Evolutionary conservation across 2,329 filamentous ascomycete genomes (phyloP), one percentile per base, ranked within the genome.

Genomic region (Alternaria infectoria): DNA sequence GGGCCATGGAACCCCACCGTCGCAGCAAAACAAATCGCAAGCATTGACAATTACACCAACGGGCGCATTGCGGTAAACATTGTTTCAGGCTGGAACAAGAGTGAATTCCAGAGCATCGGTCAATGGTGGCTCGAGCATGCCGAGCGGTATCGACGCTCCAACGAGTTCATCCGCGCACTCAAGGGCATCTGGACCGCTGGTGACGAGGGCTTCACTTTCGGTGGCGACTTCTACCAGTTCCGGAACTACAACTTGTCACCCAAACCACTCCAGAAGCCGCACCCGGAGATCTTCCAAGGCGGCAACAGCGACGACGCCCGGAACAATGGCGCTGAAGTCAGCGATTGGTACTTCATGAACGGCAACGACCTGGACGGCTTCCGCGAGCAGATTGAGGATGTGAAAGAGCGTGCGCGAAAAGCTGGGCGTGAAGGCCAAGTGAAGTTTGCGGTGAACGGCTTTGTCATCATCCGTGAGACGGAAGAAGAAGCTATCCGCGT

Each of bases 271-370:
- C 76, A 80, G 55, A 79, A 83, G 19, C 83, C 83, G 4, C 81
- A 85, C 59, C 84, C 85, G 0, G 81, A 85, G 61, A 86, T 86
- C 57, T 86, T 86, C 73, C 85, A 86, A 69, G 84, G 84, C 11
- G 84, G 85, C 4, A 86, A 86, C 69, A 83, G 80, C 26, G 80
- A 84, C 54, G 84, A 86, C 63, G 84, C 85, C 0, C 77, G 83
- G 7, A 80, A 83, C 26, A 86, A 86, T 57, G 84, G 82, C 0
- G 83, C 82, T 0, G 72, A 79, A 21, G 84, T 83, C 3, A 81
- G 78, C 3, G 84, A 86, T 61, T 86, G 83, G 75, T 86, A 86
- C 67, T 86, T 86, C 68, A 86, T 86, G 84, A 86, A 86, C 67
- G 84, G 84, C n/a, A 86, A 86, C 68, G 84, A 85, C 3, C 80